These are phyloP conservation scores for Lodderomyces parapsilosis DNA, from an alignment of 1,139 yeast species.

Conservation along the genomic window DNA sequence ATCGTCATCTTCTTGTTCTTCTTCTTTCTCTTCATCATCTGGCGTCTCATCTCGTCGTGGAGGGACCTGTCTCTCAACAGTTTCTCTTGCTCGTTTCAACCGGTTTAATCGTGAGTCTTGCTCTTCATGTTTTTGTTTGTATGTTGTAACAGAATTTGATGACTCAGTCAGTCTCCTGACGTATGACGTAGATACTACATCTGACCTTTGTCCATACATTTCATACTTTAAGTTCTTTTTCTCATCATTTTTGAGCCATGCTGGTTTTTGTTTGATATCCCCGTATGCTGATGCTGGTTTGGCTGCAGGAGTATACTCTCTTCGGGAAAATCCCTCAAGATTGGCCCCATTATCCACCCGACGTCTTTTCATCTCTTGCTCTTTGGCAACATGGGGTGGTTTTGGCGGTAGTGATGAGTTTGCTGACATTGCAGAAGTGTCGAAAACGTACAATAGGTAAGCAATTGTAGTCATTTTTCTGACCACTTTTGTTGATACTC, in stretches of 20 bases:
- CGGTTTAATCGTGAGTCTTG: conserved; percentile 6
- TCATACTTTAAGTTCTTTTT: conserved; percentile 33
- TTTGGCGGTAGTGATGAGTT: not conserved
- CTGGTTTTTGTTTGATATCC: conserved; percentile 29
- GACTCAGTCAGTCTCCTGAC: not conserved
- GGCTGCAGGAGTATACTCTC: not conserved
- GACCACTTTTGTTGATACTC: no score
- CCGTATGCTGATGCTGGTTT: conserved; percentile 25
- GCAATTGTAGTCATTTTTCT: no score
- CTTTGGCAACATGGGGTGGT: not conserved
- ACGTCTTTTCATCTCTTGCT: conserved; percentile 1
- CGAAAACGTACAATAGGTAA: no score
- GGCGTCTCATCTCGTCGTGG: not conserved
- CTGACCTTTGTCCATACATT: conserved; percentile 32
- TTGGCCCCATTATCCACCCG: not conserved
- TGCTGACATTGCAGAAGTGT: conserved; percentile 2
- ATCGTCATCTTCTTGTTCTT: conserved; percentile 5
- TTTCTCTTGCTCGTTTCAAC: conserved; percentile 10
- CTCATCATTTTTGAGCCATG: conserved; percentile 33
- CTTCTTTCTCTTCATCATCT: conserved; percentile 6
- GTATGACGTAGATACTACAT: not conserved
- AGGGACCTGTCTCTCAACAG: not conserved
- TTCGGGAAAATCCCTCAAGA: not conserved
- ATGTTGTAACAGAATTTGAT: not conserved
- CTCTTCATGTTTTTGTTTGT: not conserved